Evolutionary conservation across 345 rosid genomes (phyloP).

Genomic region (Moricandia moricandioides): DNA sequence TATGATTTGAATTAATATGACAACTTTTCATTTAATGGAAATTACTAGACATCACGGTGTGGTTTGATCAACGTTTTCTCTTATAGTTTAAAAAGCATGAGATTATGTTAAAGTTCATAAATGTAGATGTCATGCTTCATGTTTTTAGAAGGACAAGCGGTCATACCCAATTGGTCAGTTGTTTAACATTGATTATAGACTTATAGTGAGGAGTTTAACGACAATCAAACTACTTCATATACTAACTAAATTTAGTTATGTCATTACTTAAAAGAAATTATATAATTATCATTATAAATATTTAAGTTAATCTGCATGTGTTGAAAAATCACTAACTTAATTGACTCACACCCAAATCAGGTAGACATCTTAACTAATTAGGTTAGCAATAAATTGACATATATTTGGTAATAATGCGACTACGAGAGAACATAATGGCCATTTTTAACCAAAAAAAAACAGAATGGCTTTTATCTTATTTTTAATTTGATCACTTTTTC

Average conservation of each 20-base stretch:
- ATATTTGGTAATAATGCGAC: not conserved
- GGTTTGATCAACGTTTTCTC: not conserved
- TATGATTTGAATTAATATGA: too few species aligned
- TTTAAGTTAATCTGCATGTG: not conserved
- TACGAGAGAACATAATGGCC: not conserved
- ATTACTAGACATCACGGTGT: too few species aligned
- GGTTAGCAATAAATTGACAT: constrained; percentile 35
- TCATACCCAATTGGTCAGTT: not conserved
- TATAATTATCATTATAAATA: not conserved
- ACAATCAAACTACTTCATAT: not conserved
- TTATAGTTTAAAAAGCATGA: not conserved
- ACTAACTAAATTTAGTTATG: not conserved
- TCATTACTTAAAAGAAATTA: not conserved
- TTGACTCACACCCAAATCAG: constrained; percentile 9
- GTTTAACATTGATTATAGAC: constrained; percentile 1
- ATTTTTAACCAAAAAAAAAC: too few species aligned
- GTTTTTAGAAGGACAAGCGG: not conserved
- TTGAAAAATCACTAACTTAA: not conserved
- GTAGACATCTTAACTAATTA: constrained; percentile 11
- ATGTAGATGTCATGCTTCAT: not conserved
- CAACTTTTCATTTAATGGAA: too few species aligned
- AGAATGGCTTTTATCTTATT: too few species aligned
- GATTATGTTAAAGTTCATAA: not conserved
- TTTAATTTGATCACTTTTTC: too few species aligned
- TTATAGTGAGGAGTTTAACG: not conserved